phyloP scores from a whole-genome alignment of 192 early-diverging fungal genomes.

The Coemansia furcata region DNA sequence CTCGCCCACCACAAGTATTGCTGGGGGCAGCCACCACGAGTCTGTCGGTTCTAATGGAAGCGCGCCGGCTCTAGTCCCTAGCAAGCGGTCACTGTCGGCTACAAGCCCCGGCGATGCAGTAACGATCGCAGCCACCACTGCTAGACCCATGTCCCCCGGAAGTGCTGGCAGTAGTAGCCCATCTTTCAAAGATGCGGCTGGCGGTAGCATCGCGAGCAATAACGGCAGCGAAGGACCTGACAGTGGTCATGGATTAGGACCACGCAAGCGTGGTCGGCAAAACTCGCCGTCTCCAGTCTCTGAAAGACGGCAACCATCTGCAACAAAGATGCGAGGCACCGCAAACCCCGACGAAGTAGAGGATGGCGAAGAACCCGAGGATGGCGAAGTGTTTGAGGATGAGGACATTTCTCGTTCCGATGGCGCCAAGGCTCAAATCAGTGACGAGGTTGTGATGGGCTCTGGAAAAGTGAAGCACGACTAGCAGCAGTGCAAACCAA shows the following conservation, averaged over 20 bases:
- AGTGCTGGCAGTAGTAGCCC: constrained; percentile 1
- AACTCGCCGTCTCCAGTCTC: constrained; percentile 17
- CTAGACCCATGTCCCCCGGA: background rate
- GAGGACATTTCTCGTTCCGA: constrained; percentile 25
- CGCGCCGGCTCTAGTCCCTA: constrained; percentile 31
- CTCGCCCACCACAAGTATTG: constrained; percentile 7
- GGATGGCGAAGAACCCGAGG: constrained; percentile 43
- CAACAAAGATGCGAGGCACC: background rate
- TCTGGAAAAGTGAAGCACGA: constrained; percentile 40
- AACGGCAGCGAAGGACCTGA: constrained; percentile 6
- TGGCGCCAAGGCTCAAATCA: constrained; percentile 26
- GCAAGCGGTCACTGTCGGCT: constrained; percentile 38
- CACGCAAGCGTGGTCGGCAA: constrained; percentile 45
- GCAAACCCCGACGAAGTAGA: constrained; percentile 20
- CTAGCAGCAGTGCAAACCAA: constrained; percentile 1
- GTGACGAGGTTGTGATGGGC: constrained; percentile 49
- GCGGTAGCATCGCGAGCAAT: background rate
- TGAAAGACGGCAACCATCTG: constrained; percentile 6
- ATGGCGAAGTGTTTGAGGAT: constrained; percentile 50
- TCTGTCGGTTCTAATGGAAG: constrained; percentile 5
- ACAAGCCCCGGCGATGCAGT: constrained; percentile 9
- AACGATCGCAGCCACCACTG: background rate
- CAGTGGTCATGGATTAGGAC: constrained; percentile 14
- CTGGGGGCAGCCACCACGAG: background rate
- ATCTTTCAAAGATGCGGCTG: background rate